Evolutionary conservation across 2,329 filamentous ascomycete genomes (phyloP), one percentile per base, ranked within the genome.

Genomic region (Sordariomycetes sp.): DNA sequence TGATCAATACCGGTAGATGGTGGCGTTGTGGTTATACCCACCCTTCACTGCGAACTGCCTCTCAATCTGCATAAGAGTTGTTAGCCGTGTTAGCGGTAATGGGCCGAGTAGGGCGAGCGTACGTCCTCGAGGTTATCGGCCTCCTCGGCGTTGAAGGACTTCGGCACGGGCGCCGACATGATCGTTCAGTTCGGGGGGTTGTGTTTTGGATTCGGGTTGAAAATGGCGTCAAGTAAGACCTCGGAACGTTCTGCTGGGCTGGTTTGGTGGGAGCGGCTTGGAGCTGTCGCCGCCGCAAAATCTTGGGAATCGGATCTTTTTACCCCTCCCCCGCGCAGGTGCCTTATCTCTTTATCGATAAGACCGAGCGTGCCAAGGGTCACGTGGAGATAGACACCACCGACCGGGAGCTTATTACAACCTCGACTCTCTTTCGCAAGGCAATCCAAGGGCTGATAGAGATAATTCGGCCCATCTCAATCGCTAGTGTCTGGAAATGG

Each of bases 31-130:
- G 46, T 24, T 18, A 50, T 20, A 60, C 69, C 53, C 67, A 90
- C 89, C 88, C 79, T 97, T 97, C 67, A 99, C 94, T 34, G 94
- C 94, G 68, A 99, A 99, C 74, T 97, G 94, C 81, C 97, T 96
- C 82, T 99, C 94, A 71, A 99, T 97, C 89, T 96, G 22, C 7
- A 43, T 8, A 10, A 8, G 32, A n/a, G 37, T 25, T 35, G 25
- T 24, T 32, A 56, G 28, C 18, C 48, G 5, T 48, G 46, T n/a
- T 24, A n/a, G 14, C 24, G 18, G 22, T 24, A 43, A 35, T 20
- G 24, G 60, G 53, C 11, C 35, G 56, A 58, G 22, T 10, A 46
- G 55, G 57, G 55, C 51, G 72, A 46, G 20, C 86, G 64, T 65
- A 80, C 79, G 70, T 81, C 78, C 65, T 81, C 78, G 66, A 79